phyloP scores from a whole-genome alignment of 371 early-diverging fungal genomes.

The Mortierella sp. region DNA sequence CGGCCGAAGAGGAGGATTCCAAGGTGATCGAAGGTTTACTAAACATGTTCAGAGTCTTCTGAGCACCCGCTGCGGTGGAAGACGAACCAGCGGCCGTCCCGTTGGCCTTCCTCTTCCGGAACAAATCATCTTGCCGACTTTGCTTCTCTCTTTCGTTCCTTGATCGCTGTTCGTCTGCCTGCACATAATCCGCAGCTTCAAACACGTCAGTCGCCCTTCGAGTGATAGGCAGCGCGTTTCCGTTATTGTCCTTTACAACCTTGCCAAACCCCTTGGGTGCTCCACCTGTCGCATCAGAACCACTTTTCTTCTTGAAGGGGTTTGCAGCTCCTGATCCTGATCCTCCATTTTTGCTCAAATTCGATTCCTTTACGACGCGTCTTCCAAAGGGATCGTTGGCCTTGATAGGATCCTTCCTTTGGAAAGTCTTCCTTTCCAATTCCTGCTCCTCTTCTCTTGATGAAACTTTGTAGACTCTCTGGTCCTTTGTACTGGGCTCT shows the following conservation, averaged over 20 bases:
- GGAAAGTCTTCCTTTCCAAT: slow-evolving; percentile 30
- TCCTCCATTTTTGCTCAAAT: background rate
- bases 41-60: slow-evolving; percentile 36
- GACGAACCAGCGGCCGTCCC: slow-evolving; percentile 1
- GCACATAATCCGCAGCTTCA: slow-evolving; percentile 36
- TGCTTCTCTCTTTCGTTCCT: slow-evolving; percentile 23
- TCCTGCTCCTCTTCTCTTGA: slow-evolving; percentile 30
- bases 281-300: background rate
- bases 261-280: slow-evolving; percentile 31
- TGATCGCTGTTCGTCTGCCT: slow-evolving; percentile 37
- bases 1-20: background rate
- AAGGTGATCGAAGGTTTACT: slow-evolving; percentile 3
- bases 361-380: slow-evolving; percentile 32
- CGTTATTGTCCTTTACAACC: slow-evolving; percentile 20
- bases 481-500: slow-evolving; percentile 1
- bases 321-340: slow-evolving; percentile 7
- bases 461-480: slow-evolving; percentile 12
- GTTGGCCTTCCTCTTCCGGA: slow-evolving; percentile 50
- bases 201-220: slow-evolving; percentile 46
- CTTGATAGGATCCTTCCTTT: slow-evolving; percentile 17
- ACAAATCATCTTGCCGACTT: slow-evolving; percentile 24
- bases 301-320: slow-evolving; percentile 46
- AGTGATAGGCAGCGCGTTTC: slow-evolving; percentile 15
- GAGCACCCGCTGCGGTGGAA: slow-evolving; percentile 5
- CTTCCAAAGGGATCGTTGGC: slow-evolving; percentile 52